phyloP scores from a whole-genome alignment of 108 stramenopile species.

The Nitzschia sp. region DNA sequence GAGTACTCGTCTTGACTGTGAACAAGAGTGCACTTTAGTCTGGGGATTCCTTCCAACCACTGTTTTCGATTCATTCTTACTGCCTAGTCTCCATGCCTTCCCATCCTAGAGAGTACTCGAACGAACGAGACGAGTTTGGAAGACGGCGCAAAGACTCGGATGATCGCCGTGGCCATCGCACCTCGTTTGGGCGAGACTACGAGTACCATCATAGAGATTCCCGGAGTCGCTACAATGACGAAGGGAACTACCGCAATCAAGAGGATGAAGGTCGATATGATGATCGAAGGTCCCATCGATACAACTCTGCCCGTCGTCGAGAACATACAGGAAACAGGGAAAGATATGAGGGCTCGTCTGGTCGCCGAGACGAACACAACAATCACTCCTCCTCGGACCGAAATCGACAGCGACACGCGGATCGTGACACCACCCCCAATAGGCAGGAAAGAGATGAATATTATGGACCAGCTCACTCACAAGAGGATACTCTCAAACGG shows the following conservation, averaged over 20 bases:
- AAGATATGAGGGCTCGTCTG: neutral
- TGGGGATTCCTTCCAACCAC: no score
- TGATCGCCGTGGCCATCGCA: neutral
- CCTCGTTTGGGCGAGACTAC: neutral
- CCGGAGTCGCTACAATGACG: neutral
- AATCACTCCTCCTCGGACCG: neutral
- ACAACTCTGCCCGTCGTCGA: neutral
- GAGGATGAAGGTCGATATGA: neutral
- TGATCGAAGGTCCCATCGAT: neutral
- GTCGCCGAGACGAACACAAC: neutral
- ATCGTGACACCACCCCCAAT: neutral
- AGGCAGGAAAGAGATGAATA: neutral
- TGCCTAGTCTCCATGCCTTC: no score
- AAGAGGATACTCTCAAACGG: slow-evolving; percentile 26
- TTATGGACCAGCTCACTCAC: slow-evolving; percentile 32
- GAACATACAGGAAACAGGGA: neutral
- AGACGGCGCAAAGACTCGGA: neutral
- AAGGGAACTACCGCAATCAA: neutral
- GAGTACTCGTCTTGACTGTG: no score
- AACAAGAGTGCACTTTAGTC: no score
- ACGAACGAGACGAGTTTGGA: slow-evolving; percentile 6
- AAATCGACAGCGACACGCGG: neutral
- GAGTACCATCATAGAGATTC: neutral
- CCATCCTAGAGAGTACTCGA: no score
- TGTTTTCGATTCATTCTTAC: no score